Evolutionary conservation across 2,329 filamentous ascomycete genomes (phyloP).

Genomic region (Diaporthe destruens): DNA sequence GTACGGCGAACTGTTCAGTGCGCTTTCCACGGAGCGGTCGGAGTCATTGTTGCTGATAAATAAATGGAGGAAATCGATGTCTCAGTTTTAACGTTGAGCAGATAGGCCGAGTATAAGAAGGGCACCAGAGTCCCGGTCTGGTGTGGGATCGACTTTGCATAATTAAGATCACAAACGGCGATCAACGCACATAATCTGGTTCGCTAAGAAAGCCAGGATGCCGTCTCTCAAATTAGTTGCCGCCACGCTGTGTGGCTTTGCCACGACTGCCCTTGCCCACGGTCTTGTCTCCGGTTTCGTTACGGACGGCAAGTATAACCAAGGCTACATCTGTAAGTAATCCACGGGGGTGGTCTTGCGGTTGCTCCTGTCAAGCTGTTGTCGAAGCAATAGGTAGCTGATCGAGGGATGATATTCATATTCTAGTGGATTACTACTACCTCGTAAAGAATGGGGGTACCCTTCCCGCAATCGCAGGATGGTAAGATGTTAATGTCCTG

Average conservation of each 20-base stretch:
- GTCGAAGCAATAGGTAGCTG: not conserved
- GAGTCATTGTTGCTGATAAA: not conserved
- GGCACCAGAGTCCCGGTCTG: not conserved
- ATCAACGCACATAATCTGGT: not conserved
- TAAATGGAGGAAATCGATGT: not conserved
- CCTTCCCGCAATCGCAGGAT: slow-evolving; percentile 44
- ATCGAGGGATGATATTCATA: not conserved
- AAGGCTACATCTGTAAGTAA: slow-evolving; percentile 44
- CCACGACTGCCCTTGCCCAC: slow-evolving; percentile 49
- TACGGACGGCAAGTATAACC: slow-evolving; percentile 55
- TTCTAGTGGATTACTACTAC: slow-evolving; percentile 32
- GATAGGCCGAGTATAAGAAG: slow-evolving; percentile 5
- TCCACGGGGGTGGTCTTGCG: not conserved
- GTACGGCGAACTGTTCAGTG: slow-evolving; percentile 3
- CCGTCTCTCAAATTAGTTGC: slow-evolving; percentile 24
- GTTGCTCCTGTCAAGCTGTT: not conserved
- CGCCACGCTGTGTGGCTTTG: slow-evolving; percentile 43
- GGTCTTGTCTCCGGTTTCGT: slow-evolving; percentile 63
- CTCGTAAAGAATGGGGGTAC: slow-evolving; percentile 44
- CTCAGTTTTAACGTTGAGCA: not conserved
- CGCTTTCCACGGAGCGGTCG: not conserved
- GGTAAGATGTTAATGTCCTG: not conserved
- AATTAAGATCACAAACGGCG: slow-evolving; percentile 20
- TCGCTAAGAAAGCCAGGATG: slow-evolving; percentile 15
- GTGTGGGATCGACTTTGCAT: not conserved